These are phyloP conservation scores for Mrakiaceae sp. DNA, from an alignment of 1,284 basidiomycete genomes.

Conservation along the genomic window DNA sequence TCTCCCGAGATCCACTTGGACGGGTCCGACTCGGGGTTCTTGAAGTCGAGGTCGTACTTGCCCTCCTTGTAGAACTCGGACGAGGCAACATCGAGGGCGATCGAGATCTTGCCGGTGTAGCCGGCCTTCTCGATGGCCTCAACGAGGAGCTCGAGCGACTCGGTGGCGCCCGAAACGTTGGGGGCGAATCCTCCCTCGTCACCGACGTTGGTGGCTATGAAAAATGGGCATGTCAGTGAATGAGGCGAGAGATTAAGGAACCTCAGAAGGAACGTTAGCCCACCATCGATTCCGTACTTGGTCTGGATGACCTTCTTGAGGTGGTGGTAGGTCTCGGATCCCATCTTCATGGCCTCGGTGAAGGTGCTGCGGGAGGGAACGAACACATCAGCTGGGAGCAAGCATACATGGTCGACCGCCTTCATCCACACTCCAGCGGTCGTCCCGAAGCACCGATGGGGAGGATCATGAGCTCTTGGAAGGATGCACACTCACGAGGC, in stretches of 20 bases:
- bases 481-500: constrained; percentile 49
- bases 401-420: not conserved
- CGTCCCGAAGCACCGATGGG: constrained; percentile 69
- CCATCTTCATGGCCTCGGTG: constrained; percentile 96
- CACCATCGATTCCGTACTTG: constrained; percentile 98
- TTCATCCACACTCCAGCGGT: not conserved
- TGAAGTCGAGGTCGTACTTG: constrained; percentile 60
- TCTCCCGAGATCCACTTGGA: constrained; percentile 89
- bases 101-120: constrained; percentile 97
- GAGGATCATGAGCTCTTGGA: constrained; percentile 99
- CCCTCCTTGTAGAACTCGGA: constrained; percentile 99
- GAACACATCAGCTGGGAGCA: not conserved
- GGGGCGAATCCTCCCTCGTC: constrained; percentile 99
- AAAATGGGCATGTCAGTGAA: not conserved
- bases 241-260: not conserved
- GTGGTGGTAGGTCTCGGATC: constrained; percentile 95
- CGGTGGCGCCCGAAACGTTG: constrained; percentile 92
- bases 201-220: constrained; percentile 89
- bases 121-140: constrained; percentile 97
- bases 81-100: constrained; percentile 96
- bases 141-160: constrained; percentile 88
- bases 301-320: constrained; percentile 99
- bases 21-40: constrained; percentile 98
- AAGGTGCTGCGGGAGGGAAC: constrained; percentile 41
- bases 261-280: not conserved